phyloP scores from a whole-genome alignment of 352 stramenopile species.

The Phytophthora crassamura region DNA sequence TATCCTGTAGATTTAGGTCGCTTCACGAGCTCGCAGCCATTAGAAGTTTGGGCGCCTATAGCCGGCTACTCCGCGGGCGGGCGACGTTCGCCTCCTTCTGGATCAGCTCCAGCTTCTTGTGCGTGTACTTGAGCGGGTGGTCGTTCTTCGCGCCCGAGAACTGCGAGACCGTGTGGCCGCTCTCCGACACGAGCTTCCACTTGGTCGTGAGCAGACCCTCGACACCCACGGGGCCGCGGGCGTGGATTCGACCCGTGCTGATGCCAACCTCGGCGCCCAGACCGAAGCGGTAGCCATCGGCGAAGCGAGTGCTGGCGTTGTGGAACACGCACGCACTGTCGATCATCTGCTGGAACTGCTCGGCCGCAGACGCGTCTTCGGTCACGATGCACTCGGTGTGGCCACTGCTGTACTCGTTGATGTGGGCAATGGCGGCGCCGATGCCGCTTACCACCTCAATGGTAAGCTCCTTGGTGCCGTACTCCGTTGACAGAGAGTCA shows the following conservation, averaged over 20 bases:
- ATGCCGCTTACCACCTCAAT: constrained; percentile 94
- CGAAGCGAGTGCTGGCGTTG: constrained; percentile 96
- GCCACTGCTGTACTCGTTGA: constrained; percentile 95
- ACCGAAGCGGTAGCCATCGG: constrained; percentile 98
- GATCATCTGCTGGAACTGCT: constrained; percentile 82
- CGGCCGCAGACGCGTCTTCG: constrained; percentile 83
- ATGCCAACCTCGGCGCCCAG: constrained; percentile 98
- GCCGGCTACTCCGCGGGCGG: constrained; percentile 72
- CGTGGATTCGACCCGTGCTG: constrained; percentile 97
- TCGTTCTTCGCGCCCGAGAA: constrained; percentile 53
- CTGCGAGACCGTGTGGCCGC: constrained; percentile 83
- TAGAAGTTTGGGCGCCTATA: constrained; percentile 44
- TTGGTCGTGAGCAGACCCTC: constrained; percentile 98
- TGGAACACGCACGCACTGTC: constrained; percentile 98
- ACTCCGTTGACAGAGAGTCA: constrained; percentile 92
- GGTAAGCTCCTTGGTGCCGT: constrained; percentile 93
- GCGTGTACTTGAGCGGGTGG: constrained; percentile 73
- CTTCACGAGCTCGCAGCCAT: constrained; percentile 3
- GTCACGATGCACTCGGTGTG: constrained; percentile 99
- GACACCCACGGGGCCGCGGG: constrained; percentile 95
- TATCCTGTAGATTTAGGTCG: constrained; percentile 7
- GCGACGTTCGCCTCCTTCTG: constrained; percentile 63
- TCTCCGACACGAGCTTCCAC: constrained; percentile 93
- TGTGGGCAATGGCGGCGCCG: constrained; percentile 94
- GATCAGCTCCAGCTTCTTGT: constrained; percentile 80